Percentiles rank a stretch among this genome's conserved stretches.
phyloP scores from a whole-genome alignment of 1,284 basidiomycete species.

The Erythrobasidium hasegawianum region DNA sequence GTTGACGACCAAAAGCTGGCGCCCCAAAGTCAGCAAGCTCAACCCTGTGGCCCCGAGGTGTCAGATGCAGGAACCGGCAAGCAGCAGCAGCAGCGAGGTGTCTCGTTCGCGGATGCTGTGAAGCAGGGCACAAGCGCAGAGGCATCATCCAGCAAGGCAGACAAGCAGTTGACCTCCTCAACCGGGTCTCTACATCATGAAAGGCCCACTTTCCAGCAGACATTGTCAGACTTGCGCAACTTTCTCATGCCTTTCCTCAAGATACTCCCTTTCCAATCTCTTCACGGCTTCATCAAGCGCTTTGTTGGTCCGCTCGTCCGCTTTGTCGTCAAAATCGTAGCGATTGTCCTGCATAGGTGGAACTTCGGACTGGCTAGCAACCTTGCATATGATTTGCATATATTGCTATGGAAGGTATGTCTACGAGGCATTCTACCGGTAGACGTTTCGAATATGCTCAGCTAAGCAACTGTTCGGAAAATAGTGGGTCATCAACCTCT shows the following conservation, averaged over 20 bases:
- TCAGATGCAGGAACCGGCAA: background rate
- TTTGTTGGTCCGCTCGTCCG: slow-evolving; percentile 37
- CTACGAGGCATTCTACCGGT: background rate
- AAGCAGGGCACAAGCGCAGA: background rate
- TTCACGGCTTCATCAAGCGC: slow-evolving; percentile 38
- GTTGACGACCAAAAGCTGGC: background rate
- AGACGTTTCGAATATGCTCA: background rate
- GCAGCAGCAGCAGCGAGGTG: slow-evolving; percentile 1
- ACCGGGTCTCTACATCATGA: background rate
- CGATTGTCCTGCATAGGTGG: slow-evolving; percentile 41
- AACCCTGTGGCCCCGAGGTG: slow-evolving; percentile 5
- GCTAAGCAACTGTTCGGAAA: no score
- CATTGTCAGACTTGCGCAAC: slow-evolving; percentile 38
- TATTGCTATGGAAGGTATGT: slow-evolving; percentile 31
- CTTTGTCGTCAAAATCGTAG: slow-evolving; percentile 38
- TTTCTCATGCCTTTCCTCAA: slow-evolving; percentile 41
- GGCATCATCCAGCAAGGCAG: background rate
- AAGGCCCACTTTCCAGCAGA: slow-evolving; percentile 33
- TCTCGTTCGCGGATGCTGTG: background rate
- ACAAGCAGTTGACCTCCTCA: background rate
- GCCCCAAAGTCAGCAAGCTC: background rate
- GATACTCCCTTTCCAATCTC: slow-evolving; percentile 40
- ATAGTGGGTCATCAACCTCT: slow-evolving; percentile 71
- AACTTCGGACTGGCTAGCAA: slow-evolving; percentile 34
- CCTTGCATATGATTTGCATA: slow-evolving; percentile 26